phyloP scores from a whole-genome alignment of 129 eudicot species.

The Silybum marianum region DNA sequence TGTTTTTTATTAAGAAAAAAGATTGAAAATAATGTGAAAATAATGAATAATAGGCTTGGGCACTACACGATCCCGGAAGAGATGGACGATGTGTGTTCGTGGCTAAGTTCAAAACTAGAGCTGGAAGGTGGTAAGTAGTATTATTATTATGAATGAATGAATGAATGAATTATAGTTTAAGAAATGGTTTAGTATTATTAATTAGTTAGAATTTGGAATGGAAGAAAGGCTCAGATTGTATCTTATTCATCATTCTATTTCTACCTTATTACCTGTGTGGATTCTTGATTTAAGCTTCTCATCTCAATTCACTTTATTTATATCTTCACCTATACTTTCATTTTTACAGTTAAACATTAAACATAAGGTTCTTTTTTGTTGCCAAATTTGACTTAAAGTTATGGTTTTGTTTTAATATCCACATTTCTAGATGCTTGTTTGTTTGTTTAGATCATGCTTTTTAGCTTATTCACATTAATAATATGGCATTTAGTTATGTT shows the following conservation, averaged over 20 bases:
- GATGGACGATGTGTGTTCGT: constrained; percentile 79
- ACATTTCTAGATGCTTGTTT: too few relatives aligned
- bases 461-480: too few relatives aligned
- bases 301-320: background rate
- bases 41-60: constrained; percentile 60
- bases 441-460: too few relatives aligned
- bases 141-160: background rate
- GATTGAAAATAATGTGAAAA: background rate
- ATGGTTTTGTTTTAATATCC: too few relatives aligned
- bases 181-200: background rate
- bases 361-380: too few relatives aligned
- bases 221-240: background rate
- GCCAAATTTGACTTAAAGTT: too few relatives aligned
- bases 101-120: constrained; percentile 79
- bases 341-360: too few relatives aligned
- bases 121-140: constrained; percentile 50
- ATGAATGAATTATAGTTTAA: background rate
- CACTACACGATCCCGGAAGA: constrained; percentile 93
- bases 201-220: constrained; percentile 7
- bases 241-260: background rate
- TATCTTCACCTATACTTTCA: too few relatives aligned
- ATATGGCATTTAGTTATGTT: too few relatives aligned
- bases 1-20: background rate
- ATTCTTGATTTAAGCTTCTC: constrained; percentile 24
- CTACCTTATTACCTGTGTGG: constrained; percentile 22